A percentile compares a stretch with the other conserved stretches of the same genome.
phyloP scores from a whole-genome alignment of 208 protist species.

The Leishmania braziliensis region DNA sequence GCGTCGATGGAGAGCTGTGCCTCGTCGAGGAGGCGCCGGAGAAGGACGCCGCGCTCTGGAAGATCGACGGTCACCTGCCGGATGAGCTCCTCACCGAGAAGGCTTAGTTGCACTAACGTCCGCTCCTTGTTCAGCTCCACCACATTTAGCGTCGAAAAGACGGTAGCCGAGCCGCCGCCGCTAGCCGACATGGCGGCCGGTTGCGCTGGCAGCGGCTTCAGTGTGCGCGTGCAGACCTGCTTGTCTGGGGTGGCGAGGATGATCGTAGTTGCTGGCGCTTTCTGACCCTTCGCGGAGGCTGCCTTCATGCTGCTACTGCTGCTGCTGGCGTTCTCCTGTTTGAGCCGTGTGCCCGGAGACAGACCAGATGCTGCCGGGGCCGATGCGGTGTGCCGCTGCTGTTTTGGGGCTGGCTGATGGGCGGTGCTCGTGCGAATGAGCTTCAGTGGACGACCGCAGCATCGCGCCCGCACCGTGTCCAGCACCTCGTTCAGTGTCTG shows the following conservation, averaged over 20 bases:
- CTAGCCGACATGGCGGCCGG: conserved; percentile 20
- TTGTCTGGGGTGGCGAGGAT: conserved; percentile 21
- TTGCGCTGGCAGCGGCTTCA: conserved; percentile 19
- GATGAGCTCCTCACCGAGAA: conserved; percentile 55
- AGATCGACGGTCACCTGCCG: conserved; percentile 67
- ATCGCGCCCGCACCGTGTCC: conserved; percentile 26
- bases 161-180: conserved; percentile 50
- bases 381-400: neutral
- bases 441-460: conserved; percentile 38
- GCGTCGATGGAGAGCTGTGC: conserved; percentile 44
- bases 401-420: neutral
- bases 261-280: neutral
- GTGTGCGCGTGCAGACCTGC: conserved; percentile 24
- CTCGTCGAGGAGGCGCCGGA: conserved; percentile 56
- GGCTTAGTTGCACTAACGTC: conserved; percentile 38
- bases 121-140: conserved; percentile 57
- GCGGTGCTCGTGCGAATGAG: conserved; percentile 15
- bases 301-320: neutral
- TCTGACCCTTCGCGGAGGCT: neutral
- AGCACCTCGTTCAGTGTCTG: conserved; percentile 37
- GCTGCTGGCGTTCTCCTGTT: conserved; percentile 10
- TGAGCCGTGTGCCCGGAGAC: neutral
- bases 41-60: conserved; percentile 63
- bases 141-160: conserved; percentile 43
- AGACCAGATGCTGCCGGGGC: neutral